Percentiles rank a stretch among this genome's conserved stretches.
These are phyloP conservation scores for Naganishia cerealis DNA, from an alignment of 1,284 basidiomycete genomes.

Conservation along the genomic window DNA sequence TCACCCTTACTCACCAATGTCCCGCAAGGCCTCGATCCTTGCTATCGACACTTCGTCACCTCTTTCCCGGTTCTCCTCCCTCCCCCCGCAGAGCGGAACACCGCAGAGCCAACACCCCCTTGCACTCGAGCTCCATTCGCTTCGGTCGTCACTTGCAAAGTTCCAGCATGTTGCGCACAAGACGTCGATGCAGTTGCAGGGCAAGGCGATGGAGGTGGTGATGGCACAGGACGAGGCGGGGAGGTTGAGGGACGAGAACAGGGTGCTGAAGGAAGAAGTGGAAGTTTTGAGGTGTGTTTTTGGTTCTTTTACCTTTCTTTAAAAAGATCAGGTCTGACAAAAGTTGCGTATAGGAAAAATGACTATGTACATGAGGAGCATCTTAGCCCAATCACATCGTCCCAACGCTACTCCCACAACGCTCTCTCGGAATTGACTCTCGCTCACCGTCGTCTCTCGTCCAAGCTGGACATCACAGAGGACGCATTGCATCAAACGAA, in stretches of 20 bases:
- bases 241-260: constrained; percentile 48
- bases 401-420: constrained; percentile 34
- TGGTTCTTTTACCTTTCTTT: background rate
- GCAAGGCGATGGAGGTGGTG: constrained; percentile 48
- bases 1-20: constrained; percentile 11
- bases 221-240: constrained; percentile 48
- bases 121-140: constrained; percentile 63
- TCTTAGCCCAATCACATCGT: background rate
- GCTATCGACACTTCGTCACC: background rate
- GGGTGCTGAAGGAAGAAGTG: constrained; percentile 44
- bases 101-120: constrained; percentile 59
- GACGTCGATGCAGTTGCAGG: constrained; percentile 51
- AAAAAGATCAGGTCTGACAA: background rate
- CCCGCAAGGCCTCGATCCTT: constrained; percentile 4
- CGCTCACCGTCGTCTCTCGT: constrained; percentile 51
- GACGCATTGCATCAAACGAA: constrained; percentile 37
- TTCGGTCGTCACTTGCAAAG: constrained; percentile 64
- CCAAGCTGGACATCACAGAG: constrained; percentile 51
- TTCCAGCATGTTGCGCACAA: constrained; percentile 58
- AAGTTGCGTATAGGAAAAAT: background rate
- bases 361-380: background rate
- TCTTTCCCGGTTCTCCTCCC: constrained; percentile 7
- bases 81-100: background rate
- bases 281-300: constrained; percentile 45
- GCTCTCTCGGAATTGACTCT: constrained; percentile 52